A percentile compares a stretch with the other conserved stretches of the same genome.
Conservation (phyloP, 2,329 filamentous ascomycete species). For the Calonectria naviculata region DNA sequence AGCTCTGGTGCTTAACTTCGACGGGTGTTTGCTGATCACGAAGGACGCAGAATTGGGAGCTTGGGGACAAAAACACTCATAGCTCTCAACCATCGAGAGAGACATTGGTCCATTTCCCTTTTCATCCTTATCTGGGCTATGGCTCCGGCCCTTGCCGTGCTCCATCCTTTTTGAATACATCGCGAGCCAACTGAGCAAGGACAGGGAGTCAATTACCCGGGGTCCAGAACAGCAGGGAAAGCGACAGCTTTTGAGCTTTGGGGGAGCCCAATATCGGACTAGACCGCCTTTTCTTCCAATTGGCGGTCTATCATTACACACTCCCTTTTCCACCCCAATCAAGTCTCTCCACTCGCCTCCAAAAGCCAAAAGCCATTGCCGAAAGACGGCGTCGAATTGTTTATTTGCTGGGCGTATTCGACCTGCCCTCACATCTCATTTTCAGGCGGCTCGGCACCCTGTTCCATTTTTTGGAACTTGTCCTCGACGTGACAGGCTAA, state of each 20-base stretch:
- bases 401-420: conserved; percentile 13
- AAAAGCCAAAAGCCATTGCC: background rate
- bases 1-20: background rate
- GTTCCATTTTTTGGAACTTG: conserved; percentile 4
- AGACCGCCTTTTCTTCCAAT: conserved; percentile 48
- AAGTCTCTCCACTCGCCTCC: conserved; percentile 8
- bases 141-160: conserved; percentile 20
- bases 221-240: conserved; percentile 4
- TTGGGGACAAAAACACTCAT: background rate
- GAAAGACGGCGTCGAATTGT: conserved; percentile 13
- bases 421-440: background rate
- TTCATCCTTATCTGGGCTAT: background rate
- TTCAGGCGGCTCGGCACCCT: background rate
- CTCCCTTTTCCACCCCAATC: conserved; percentile 19
- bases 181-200: conserved; percentile 21
- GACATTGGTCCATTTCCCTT: background rate
- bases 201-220: conserved; percentile 10
- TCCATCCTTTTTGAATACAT: conserved; percentile 29
- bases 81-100: background rate
- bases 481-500: conserved; percentile 24
- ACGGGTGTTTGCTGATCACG: background rate
- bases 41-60: background rate
- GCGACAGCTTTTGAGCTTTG: conserved; percentile 3
- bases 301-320: conserved; percentile 45
- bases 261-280: conserved; percentile 13